Conservation (phyloP, 2,329 filamentous ascomycete species). For the Coleophoma cylindrospora region DNA sequence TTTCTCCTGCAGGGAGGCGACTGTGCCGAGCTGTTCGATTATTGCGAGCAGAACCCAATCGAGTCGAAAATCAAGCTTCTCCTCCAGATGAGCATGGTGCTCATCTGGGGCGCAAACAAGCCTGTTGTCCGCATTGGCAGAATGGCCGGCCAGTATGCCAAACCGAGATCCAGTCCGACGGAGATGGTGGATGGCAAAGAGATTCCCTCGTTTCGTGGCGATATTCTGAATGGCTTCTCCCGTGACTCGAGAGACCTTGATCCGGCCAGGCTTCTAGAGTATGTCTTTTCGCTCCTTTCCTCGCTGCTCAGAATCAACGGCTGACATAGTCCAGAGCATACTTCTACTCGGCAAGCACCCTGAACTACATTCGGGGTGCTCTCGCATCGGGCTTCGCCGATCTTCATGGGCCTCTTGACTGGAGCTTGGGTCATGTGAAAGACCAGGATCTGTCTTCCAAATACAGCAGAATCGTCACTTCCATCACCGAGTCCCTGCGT, state of each 20-base stretch:
- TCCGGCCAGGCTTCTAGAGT: conserved; percentile 74
- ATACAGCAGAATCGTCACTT: conserved; percentile 78
- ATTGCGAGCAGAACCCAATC: conserved; percentile 84
- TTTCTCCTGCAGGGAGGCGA: conserved; percentile 96
- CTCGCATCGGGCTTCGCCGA: conserved; percentile 87
- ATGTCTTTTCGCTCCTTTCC: conserved; percentile 17
- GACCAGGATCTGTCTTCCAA: conserved; percentile 79
- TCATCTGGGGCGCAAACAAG: conserved; percentile 80
- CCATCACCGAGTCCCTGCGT: conserved; percentile 83
- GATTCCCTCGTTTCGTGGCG: conserved; percentile 87
- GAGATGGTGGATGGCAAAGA: conserved; percentile 76
- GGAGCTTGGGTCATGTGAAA: conserved; percentile 87
- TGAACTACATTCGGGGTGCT: conserved; percentile 87
- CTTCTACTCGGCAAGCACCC: conserved; percentile 88
- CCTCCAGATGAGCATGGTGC: conserved; percentile 91
- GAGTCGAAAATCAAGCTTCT: conserved; percentile 96
- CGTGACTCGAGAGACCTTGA: conserved; percentile 74
- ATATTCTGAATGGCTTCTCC: conserved; percentile 89
- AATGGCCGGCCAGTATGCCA: conserved; percentile 97
- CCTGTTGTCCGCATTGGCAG: conserved; percentile 90
- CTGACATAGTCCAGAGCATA: conserved; percentile 60
- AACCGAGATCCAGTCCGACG: conserved; percentile 83
- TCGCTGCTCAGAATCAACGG: neutral
- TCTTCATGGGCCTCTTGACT: conserved; percentile 88
- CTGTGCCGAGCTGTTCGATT: conserved; percentile 95